Conservation (phyloP, 2,329 filamentous ascomycete species). For the Orbilia blumenaviensis region DNA sequence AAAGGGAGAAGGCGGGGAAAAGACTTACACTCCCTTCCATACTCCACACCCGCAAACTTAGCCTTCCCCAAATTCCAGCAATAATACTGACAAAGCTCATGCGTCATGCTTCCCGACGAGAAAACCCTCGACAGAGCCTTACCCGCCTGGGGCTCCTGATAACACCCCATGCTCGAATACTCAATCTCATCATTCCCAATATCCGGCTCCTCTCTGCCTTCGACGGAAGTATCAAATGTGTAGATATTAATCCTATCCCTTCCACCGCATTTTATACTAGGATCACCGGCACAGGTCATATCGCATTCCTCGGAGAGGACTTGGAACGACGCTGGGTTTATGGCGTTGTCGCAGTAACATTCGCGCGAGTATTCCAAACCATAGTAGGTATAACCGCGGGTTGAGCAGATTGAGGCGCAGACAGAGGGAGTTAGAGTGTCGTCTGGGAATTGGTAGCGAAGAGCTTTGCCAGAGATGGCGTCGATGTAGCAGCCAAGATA, state of each 20-base stretch:
- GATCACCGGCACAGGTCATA: constrained; percentile 4
- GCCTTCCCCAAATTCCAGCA: background rate
- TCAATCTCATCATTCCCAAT: background rate
- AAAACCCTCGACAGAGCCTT: background rate
- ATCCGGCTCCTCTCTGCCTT: background rate
- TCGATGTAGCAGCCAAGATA: background rate
- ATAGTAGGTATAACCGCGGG: constrained; percentile 56
- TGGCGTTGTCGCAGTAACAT: constrained; percentile 45
- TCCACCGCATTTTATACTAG: constrained; percentile 2
- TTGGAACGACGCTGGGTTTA: constrained; percentile 37
- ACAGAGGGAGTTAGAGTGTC: background rate
- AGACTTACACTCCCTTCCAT: background rate
- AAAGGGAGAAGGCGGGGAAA: too few relatives aligned
- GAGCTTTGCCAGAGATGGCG: background rate
- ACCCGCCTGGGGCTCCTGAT: background rate
- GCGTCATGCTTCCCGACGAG: background rate
- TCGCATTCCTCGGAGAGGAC: constrained; percentile 19
- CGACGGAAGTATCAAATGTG: background rate
- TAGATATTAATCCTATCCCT: background rate
- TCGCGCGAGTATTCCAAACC: constrained; percentile 58
- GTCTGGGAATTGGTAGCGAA: background rate
- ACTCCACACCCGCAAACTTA: background rate
- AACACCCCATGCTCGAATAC: background rate
- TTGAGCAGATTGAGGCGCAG: background rate
- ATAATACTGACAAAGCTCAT: constrained; percentile 10